Conservation (phyloP, 163 green algal genomes). For the Scenedesmus sp. region DNA sequence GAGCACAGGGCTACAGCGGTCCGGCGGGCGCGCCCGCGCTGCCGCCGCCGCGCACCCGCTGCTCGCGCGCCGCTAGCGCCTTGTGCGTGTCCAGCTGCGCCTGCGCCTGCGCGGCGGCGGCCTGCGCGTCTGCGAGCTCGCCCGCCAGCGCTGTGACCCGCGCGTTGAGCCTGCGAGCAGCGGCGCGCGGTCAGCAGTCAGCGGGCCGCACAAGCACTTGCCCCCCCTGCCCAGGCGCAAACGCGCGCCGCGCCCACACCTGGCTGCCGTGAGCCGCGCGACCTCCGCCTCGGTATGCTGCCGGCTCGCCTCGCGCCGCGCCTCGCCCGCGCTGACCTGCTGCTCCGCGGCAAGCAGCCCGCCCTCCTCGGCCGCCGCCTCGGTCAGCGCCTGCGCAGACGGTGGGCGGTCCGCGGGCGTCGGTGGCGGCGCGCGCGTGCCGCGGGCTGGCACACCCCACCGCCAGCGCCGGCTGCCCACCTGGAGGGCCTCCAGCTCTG, state of each 20-base stretch:
- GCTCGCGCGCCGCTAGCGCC: conserved; percentile 3
- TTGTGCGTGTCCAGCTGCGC: conserved; percentile 3
- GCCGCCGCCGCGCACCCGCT: not conserved
- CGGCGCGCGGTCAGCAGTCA: too few species aligned
- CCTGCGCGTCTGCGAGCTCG: not conserved
- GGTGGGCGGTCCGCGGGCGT: too few species aligned
- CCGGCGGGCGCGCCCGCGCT: too few species aligned
- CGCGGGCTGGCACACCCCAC: too few species aligned
- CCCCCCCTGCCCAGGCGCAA: too few species aligned
- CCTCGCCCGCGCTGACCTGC: conserved; percentile 20
- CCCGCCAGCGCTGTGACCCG: conserved; percentile 13
- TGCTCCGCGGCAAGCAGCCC: conserved; percentile 13
- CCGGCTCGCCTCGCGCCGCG: conserved; percentile 3
- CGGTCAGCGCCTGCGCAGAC: conserved; percentile 26
- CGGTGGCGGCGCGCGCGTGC: too few species aligned
- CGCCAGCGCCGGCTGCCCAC: too few species aligned
- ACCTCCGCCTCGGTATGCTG: conserved; percentile 31
- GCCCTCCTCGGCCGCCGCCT: conserved; percentile 27
- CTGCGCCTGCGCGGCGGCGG: conserved; percentile 3
- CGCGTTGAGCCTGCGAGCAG: conserved; percentile 43
- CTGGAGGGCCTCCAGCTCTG: conserved; percentile 18
- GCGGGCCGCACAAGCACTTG: too few species aligned
- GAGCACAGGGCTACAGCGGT: too few species aligned
- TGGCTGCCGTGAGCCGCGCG: conserved; percentile 21
- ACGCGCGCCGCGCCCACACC: not conserved